Percentiles rank a stretch among this genome's conserved stretches.
Evolutionary conservation across 176 grass and related monocot species (phyloP).

Genomic region (Zoysia japonica): DNA sequence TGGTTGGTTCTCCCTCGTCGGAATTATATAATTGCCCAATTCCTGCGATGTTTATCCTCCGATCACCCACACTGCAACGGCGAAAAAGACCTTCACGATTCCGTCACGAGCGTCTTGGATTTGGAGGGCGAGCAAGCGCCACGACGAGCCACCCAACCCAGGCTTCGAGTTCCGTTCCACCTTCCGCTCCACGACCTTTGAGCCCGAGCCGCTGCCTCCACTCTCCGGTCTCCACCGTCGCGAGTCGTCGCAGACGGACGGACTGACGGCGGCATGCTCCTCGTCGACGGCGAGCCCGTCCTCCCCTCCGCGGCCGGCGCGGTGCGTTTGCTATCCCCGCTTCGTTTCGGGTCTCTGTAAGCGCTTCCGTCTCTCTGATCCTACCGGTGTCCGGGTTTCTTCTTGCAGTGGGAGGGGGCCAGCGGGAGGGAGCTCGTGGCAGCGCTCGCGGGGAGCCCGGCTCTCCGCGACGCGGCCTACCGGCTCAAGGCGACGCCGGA

Average conservation of each 20-base stretch:
- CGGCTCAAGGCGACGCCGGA: conserved; percentile 54
- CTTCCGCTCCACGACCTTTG: neutral
- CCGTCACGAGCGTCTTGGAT: neutral
- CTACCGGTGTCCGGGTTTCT: neutral
- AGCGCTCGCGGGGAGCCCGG: conserved; percentile 50
- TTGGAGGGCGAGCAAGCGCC: too few species aligned
- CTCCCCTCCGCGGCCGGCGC: conserved; percentile 15
- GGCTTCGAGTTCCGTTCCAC: neutral
- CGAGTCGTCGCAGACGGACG: neutral
- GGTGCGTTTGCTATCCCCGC: neutral
- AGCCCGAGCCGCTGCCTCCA: neutral
- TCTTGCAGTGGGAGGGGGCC: conserved; percentile 32
- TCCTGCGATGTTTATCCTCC: neutral
- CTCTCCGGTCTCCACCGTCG: neutral
- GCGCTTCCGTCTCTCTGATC: conserved; percentile 15
- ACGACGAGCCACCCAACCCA: neutral
- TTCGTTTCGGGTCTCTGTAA: neutral
- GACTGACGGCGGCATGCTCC: conserved; percentile 50
- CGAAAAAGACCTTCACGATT: neutral
- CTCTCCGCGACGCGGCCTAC: conserved; percentile 48
- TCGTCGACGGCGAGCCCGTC: conserved; percentile 59
- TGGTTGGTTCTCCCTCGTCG: neutral
- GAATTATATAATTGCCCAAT: neutral
- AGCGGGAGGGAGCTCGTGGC: conserved; percentile 56
- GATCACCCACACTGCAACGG: too few species aligned